These are phyloP conservation scores for Arthrocladium fulminans DNA, from an alignment of 2,329 filamentous ascomycete genomes.

Conservation along the genomic window DNA sequence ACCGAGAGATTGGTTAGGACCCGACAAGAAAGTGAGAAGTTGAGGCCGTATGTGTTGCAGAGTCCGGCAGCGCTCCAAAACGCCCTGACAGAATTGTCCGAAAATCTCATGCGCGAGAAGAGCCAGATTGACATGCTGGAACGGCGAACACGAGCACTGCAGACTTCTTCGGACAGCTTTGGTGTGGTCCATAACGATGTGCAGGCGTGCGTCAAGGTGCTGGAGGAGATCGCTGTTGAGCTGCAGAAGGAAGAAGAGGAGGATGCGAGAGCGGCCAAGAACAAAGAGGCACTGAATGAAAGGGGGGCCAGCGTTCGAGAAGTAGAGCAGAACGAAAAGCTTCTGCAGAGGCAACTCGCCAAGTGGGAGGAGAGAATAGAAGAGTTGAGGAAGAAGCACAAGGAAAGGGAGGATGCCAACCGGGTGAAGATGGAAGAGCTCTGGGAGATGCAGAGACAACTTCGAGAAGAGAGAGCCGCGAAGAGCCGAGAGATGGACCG, in stretches of 20 bases:
- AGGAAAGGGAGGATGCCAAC: constrained; percentile 70
- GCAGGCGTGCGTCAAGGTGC: constrained; percentile 73
- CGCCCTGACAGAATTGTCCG: constrained; percentile 70
- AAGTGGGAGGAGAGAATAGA: constrained; percentile 85
- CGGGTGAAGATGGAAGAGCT: constrained; percentile 87
- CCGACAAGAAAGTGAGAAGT: constrained; percentile 76
- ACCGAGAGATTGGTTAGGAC: constrained; percentile 51
- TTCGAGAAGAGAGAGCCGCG: constrained; percentile 76
- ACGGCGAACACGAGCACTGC: constrained; percentile 74
- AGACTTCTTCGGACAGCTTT: constrained; percentile 88
- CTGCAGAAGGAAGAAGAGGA: constrained; percentile 88
- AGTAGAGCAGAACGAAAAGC: constrained; percentile 76
- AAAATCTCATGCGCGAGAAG: constrained; percentile 69
- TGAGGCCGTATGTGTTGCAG: constrained; percentile 85
- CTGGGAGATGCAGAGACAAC: constrained; percentile 64
- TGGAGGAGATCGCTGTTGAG: constrained; percentile 80
- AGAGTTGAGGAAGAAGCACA: constrained; percentile 68
- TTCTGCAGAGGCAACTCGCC: constrained; percentile 72
- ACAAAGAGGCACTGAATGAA: constrained; percentile 79
- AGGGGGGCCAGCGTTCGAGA: constrained; percentile 82
- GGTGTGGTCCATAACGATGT: constrained; percentile 76
- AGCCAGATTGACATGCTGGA: constrained; percentile 80
- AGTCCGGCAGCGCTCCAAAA: constrained; percentile 76
- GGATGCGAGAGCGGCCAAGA: constrained; percentile 65
- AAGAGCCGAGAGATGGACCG: constrained; percentile 90